These are phyloP conservation scores for Trifolium fragiferum DNA, from an alignment of 306 rosid genomes.

Conservation along the genomic window DNA sequence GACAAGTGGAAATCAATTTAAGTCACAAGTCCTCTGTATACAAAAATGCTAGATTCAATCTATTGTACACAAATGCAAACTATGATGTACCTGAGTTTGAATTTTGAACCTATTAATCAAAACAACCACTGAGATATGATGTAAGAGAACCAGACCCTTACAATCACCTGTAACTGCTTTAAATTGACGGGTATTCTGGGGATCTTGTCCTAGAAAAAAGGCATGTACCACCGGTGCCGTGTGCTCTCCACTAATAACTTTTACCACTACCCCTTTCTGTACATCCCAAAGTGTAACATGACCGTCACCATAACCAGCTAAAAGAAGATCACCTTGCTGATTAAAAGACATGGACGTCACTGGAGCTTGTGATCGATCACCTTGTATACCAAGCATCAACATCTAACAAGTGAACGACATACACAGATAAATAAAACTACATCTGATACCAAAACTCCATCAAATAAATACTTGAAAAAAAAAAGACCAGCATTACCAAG, in stretches of 20 bases:
- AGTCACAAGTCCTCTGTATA: conserved; percentile 25
- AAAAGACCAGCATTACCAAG: conserved; percentile 12
- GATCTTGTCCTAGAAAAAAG: conserved; percentile 86
- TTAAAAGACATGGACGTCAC: conserved; percentile 92
- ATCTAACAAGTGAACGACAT: conserved; percentile 59
- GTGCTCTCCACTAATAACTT: conserved; percentile 86
- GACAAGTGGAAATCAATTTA: conserved; percentile 40
- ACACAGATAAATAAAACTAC: conserved; percentile 38
- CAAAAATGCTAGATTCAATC: conserved; percentile 17
- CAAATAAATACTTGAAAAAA: conserved; percentile 38
- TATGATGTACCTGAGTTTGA: conserved; percentile 80
- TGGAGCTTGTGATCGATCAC: conserved; percentile 72
- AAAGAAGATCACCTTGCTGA: conserved; percentile 94
- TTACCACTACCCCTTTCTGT: conserved; percentile 73
- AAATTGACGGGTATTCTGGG: conserved; percentile 89
- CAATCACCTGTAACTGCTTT: conserved; percentile 94
- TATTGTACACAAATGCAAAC: conserved; percentile 34
- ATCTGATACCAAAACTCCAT: conserved; percentile 33
- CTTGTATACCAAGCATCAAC: conserved; percentile 83
- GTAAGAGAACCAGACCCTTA: conserved; percentile 91
- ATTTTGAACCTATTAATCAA: conserved; percentile 72
- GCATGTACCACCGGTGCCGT: conserved; percentile 88
- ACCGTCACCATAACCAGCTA: conserved; percentile 95
- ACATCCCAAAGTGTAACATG: conserved; percentile 91
- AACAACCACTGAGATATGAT: conserved; percentile 74